Base-by-base conservation (phyloP, 352 stramenopile genomes). In the Globisporangium splendens region DNA sequence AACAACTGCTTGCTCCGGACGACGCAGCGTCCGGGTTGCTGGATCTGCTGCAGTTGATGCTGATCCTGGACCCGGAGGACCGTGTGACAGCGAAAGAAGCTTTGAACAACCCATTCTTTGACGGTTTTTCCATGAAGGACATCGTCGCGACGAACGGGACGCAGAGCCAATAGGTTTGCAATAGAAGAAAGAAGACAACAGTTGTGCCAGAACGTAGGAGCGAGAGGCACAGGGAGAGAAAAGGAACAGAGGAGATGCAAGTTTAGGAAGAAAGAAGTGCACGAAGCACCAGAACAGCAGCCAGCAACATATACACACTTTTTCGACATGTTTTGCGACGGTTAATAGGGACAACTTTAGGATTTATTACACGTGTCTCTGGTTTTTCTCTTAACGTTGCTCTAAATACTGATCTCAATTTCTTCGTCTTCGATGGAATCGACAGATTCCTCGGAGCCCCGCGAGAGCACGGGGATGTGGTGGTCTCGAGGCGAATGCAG, bases 31-130 rank as follows among this genome's bases (percentile, higher is more conserved):
- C 73, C 31, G 83, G 83, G 0, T 56, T 95, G 46, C 69, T 98
- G 8, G 89, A 96, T 61, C 62, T 98, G 31, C 67, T 98, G 21
- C 84, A 97, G 60, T 83, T 96, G 52, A 92, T 98, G 75, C 70
- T 98, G 41, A 88, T 97, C 49, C 70, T 97, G 50, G 91, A 98
- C 69, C 95, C 93, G 10, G 80, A 90, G n/a, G 90, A 98, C 46
- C 86, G 95, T 48, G 75, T 97, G 33, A 96, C 86, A 10, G 95
- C 95, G 1, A 84, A 83, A 51, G 71, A 92, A 21, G 93, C 95
- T 35, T 73, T 98, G 35, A 79, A 89, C 41, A 79, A 95, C 62
- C 73, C 79, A 8, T 98, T 98, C 64, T 98, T 98, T 59, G 75
- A 89, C 46, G 77, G 76, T 1, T 91, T 89, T 39, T 84, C 78